Conservation (phyloP, 495 filamentous ascomycete genomes). For the Aspergillus asperescens region DNA sequence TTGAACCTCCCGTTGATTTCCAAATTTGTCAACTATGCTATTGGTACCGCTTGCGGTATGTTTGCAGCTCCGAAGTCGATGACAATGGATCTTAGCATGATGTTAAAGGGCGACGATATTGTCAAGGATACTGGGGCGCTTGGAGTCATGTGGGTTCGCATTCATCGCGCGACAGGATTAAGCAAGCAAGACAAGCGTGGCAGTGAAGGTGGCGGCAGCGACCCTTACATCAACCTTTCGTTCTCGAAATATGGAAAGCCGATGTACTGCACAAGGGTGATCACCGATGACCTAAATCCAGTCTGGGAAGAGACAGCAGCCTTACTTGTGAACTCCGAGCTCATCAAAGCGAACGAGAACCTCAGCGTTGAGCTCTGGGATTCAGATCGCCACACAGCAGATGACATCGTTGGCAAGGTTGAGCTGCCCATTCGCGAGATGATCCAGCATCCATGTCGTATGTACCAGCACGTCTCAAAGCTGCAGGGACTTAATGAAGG, state of each 20-base stretch:
- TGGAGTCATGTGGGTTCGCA: constrained; percentile 84
- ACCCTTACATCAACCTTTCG: constrained; percentile 77
- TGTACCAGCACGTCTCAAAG: constrained; percentile 88
- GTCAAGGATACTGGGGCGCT: constrained; percentile 81
- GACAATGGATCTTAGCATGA: constrained; percentile 84
- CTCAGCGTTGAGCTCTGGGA: constrained; percentile 95
- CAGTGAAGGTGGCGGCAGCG: constrained; percentile 79
- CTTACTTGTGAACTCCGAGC: constrained; percentile 74
- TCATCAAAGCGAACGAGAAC: constrained; percentile 90
- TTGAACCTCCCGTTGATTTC: constrained; percentile 89
- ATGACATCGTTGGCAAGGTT: constrained; percentile 91
- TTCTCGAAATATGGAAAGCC: constrained; percentile 92
- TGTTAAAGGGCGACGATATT: constrained; percentile 84
- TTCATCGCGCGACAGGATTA: constrained; percentile 78
- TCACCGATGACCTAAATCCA: constrained; percentile 89
- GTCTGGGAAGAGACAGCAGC: constrained; percentile 90
- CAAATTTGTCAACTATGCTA: constrained; percentile 96
- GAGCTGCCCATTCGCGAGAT: constrained; percentile 90
- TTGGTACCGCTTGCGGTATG: constrained; percentile 76
- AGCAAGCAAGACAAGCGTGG: constrained; percentile 89
- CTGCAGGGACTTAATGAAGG: constrained; percentile 74
- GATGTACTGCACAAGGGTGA: constrained; percentile 95
- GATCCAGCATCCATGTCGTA: constrained; percentile 85
- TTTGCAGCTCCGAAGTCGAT: constrained; percentile 96
- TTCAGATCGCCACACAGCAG: constrained; percentile 78